These are phyloP conservation scores for Suillus placidus DNA, from an alignment of 768 basidiomycete species.

Conservation along the genomic window DNA sequence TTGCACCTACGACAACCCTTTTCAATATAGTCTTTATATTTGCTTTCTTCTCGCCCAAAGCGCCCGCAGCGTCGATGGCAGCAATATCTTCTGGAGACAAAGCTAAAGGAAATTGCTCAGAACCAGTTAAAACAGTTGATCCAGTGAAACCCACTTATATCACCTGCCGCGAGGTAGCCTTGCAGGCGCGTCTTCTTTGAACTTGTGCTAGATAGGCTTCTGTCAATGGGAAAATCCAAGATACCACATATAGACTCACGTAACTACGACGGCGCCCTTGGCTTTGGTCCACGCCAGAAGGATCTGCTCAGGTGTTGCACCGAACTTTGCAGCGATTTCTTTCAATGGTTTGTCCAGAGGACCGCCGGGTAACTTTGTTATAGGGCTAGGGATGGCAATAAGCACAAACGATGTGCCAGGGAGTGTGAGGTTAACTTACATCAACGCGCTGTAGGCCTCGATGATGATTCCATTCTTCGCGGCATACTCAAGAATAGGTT, in stretches of 20 bases:
- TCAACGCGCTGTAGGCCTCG: conserved; percentile 63
- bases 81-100: conserved; percentile 52
- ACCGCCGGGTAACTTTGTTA: conserved; percentile 61
- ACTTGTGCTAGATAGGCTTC: conserved; percentile 48
- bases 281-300: conserved; percentile 39
- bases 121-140: not conserved
- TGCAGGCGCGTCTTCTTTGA: conserved; percentile 66
- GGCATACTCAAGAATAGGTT: conserved; percentile 59
- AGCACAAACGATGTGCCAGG: conserved; percentile 43
- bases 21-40: not conserved
- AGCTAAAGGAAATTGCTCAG: conserved; percentile 5
- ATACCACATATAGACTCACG: conserved; percentile 39
- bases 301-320: not conserved
- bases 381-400: conserved; percentile 27
- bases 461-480: conserved; percentile 60
- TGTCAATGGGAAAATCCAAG: not conserved
- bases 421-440: conserved; percentile 16
- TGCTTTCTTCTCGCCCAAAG: conserved; percentile 15
- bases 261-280: conserved; percentile 68
- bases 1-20: conserved; percentile 8
- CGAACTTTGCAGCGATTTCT: conserved; percentile 43
- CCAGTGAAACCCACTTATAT: conserved; percentile 49
- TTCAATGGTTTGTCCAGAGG: conserved; percentile 63
- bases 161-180: conserved; percentile 69
- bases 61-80: conserved; percentile 58